A percentile compares a stretch with the other conserved stretches of the same genome.
Conservation (phyloP, 768 basidiomycete genomes). For the Serendipita sp. region DNA sequence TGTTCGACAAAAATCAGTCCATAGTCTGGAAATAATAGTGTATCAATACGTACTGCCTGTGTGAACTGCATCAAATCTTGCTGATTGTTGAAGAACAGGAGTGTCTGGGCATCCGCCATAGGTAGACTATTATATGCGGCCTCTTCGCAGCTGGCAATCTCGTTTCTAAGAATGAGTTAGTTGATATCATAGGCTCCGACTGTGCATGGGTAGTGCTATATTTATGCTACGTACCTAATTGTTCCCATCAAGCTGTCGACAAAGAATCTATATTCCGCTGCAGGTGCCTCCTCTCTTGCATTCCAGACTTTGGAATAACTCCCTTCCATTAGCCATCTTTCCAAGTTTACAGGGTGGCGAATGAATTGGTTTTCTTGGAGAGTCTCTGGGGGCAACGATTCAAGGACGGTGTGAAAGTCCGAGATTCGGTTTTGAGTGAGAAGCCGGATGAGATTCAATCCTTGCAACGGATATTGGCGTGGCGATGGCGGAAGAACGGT, state of each 20-base stretch:
- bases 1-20: slow-evolving; percentile 18
- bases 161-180: slow-evolving; percentile 39
- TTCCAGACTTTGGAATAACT: slow-evolving; percentile 97
- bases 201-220: background rate
- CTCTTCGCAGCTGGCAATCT: slow-evolving; percentile 95
- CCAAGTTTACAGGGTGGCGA: slow-evolving; percentile 76
- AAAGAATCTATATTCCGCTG: slow-evolving; percentile 90
- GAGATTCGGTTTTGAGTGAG: slow-evolving; percentile 93
- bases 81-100: slow-evolving; percentile 79
- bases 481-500: slow-evolving; percentile 67
- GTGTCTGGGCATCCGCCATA: slow-evolving; percentile 71
- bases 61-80: slow-evolving; percentile 75
- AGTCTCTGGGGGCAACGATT: slow-evolving; percentile 62
- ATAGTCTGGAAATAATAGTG: slow-evolving; percentile 1
- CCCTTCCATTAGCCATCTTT: slow-evolving; percentile 97
- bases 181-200: background rate
- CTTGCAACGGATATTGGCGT: slow-evolving; percentile 75
- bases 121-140: slow-evolving; percentile 85
- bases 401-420: slow-evolving; percentile 92
- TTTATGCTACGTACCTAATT: slow-evolving; percentile 44
- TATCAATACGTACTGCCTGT: slow-evolving; percentile 17
- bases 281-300: slow-evolving; percentile 79
- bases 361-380: slow-evolving; percentile 43
- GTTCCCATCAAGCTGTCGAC: slow-evolving; percentile 88
- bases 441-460: slow-evolving; percentile 76